Evolutionary conservation across 2,329 filamentous ascomycete genomes (phyloP).

Genomic region (Iodosphaeria phyllophila): DNA sequence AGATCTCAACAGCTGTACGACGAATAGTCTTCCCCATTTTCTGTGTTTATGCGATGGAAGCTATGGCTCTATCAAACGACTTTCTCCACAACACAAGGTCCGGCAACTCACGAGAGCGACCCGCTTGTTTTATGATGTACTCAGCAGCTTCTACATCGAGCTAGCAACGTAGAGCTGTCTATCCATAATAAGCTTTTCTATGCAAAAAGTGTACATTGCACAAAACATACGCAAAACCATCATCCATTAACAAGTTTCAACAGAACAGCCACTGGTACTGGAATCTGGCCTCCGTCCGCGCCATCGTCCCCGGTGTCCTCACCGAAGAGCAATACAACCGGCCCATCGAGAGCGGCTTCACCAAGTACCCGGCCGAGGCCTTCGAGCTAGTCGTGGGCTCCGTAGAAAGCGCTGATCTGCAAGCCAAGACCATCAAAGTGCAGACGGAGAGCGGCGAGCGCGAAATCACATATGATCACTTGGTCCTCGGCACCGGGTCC

Average conservation of each 20-base stretch:
- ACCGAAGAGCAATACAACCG: conserved; percentile 29
- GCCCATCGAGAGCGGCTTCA: conserved; percentile 28
- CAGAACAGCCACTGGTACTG: conserved; percentile 40
- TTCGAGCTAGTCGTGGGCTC: conserved; percentile 33
- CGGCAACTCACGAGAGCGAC: too few relatives aligned
- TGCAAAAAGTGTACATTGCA: background rate
- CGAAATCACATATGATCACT: conserved; percentile 30
- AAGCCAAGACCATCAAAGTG: conserved; percentile 23
- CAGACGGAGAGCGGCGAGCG: conserved; percentile 12
- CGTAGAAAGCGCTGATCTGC: conserved; percentile 21
- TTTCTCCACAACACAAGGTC: too few relatives aligned
- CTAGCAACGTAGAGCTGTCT: background rate
- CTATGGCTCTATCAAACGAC: too few relatives aligned
- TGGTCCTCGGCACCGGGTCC: conserved; percentile 37
- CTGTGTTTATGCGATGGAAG: too few relatives aligned
- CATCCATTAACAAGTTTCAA: too few relatives aligned
- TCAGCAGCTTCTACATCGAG: background rate
- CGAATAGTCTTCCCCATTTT: too few relatives aligned
- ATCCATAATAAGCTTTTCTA: background rate
- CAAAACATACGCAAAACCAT: too few relatives aligned
- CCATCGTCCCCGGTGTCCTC: conserved; percentile 29
- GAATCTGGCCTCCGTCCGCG: conserved; percentile 36
- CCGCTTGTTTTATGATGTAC: background rate
- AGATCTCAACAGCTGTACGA: too few relatives aligned
- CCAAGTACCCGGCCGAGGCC: conserved; percentile 26